Evolutionary conservation across 73 alveolate genomes (phyloP).

Genomic region (Tetrahymena thermophila): DNA sequence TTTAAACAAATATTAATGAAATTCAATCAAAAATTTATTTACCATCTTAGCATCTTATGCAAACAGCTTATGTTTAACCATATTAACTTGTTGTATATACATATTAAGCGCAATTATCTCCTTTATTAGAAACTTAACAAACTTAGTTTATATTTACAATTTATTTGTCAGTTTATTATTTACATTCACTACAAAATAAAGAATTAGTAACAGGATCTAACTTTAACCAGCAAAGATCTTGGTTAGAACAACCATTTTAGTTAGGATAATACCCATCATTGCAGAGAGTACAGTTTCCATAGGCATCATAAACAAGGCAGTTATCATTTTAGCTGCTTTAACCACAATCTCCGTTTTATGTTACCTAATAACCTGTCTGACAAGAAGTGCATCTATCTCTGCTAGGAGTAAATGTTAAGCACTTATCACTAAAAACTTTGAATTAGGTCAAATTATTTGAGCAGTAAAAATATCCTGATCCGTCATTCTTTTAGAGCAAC

Average conservation of each 20-base stretch:
- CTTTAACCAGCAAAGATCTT: not conserved
- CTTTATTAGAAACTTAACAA: too few relatives aligned
- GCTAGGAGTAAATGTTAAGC: not conserved
- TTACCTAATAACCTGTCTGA: not conserved
- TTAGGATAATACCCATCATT: not conserved
- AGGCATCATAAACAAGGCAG: not conserved
- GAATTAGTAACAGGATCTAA: not conserved
- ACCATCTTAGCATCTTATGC: too few relatives aligned
- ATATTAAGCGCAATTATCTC: too few relatives aligned
- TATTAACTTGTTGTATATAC: too few relatives aligned
- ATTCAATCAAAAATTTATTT: too few relatives aligned
- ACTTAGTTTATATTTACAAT: not conserved
- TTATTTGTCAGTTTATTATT: not conserved
- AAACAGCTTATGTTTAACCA: too few relatives aligned
- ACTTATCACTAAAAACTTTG: not conserved
- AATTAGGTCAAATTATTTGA: not conserved
- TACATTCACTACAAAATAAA: not conserved
- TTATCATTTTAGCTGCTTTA: not conserved
- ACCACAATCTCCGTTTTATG: not conserved
- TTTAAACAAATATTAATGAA: too few relatives aligned
- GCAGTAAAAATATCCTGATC: not conserved
- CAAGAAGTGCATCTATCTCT: not conserved
- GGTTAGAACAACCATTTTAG: not conserved
- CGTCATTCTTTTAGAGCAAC: not conserved
- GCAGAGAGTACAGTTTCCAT: not conserved